Evolutionary conservation across 108 stramenopile genomes (phyloP).

Genomic region (Thalassiosira profunda): DNA sequence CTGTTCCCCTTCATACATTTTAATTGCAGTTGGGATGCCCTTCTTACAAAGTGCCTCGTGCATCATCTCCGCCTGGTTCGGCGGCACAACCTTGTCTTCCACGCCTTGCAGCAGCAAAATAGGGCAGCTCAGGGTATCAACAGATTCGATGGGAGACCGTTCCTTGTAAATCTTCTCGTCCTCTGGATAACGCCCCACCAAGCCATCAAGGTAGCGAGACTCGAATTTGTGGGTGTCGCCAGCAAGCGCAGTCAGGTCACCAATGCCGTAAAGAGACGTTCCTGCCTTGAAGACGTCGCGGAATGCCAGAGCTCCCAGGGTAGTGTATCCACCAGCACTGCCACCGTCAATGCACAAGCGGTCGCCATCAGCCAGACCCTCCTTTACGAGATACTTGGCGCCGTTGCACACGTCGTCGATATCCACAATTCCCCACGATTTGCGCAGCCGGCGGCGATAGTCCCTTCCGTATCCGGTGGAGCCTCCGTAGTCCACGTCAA

Average conservation of each 20-base stretch:
- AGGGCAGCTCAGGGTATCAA: slow-evolving; percentile 78
- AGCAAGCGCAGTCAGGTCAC: slow-evolving; percentile 76
- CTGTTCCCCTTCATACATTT: slow-evolving; percentile 85
- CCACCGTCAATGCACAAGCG: slow-evolving; percentile 87
- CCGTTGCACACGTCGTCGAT: slow-evolving; percentile 82
- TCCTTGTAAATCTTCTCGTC: slow-evolving; percentile 66
- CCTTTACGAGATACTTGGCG: slow-evolving; percentile 62
- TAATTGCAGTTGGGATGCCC: slow-evolving; percentile 66
- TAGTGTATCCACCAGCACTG: slow-evolving; percentile 88
- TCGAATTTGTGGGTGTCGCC: slow-evolving; percentile 90
- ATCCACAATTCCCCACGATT: slow-evolving; percentile 82
- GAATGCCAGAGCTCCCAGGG: slow-evolving; percentile 78
- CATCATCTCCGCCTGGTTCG: slow-evolving; percentile 87
- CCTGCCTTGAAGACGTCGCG: slow-evolving; percentile 78
- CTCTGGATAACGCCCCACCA: slow-evolving; percentile 76
- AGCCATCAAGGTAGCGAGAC: slow-evolving; percentile 78
- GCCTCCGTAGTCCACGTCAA: slow-evolving; percentile 90
- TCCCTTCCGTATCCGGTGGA: slow-evolving; percentile 82
- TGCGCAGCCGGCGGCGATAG: slow-evolving; percentile 68
- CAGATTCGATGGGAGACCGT: slow-evolving; percentile 71
- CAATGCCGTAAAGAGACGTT: slow-evolving; percentile 77
- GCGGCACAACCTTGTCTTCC: slow-evolving; percentile 90
- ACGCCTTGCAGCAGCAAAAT: slow-evolving; percentile 77
- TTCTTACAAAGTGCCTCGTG: slow-evolving; percentile 68
- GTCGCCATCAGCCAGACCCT: slow-evolving; percentile 64